phyloP scores from a whole-genome alignment of 1,284 basidiomycete species.

The Coniophora puteana region DNA sequence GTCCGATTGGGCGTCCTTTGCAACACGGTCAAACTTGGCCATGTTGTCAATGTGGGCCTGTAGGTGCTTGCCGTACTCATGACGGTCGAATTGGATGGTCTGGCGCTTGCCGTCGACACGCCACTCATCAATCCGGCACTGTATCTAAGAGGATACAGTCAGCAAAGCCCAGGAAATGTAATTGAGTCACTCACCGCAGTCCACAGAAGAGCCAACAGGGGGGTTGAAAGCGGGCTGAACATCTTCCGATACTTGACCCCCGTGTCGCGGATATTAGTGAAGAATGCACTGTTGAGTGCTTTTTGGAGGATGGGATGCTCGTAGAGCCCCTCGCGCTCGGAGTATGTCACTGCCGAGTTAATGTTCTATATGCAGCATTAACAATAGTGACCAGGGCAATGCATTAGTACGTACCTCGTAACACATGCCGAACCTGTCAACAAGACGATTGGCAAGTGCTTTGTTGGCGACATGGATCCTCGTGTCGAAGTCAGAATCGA shows the following conservation, averaged over 20 bases:
- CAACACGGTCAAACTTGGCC: too few species aligned
- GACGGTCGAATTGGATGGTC: too few species aligned
- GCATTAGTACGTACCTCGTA: not conserved
- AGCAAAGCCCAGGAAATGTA: too few species aligned
- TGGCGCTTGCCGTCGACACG: not conserved
- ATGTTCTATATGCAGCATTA: too few species aligned
- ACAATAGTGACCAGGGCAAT: too few species aligned
- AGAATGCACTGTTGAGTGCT: conserved; percentile 12
- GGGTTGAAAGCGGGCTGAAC: conserved; percentile 14
- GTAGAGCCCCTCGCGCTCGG: too few species aligned
- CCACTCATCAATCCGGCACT: conserved; percentile 2
- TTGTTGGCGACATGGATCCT: not conserved
- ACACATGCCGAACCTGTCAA: not conserved
- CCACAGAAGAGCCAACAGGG: conserved; percentile 12
- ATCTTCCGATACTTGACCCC: conserved; percentile 10
- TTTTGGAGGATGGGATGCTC: not conserved
- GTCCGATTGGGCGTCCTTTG: too few species aligned
- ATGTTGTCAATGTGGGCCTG: too few species aligned
- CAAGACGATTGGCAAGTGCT: not conserved
- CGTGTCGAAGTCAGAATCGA: not conserved
- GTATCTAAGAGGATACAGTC: not conserved
- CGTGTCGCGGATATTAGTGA: conserved; percentile 10
- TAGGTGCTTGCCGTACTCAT: too few species aligned
- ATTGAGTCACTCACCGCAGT: too few species aligned
- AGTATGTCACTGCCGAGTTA: too few species aligned